Evolutionary conservation across 1,284 basidiomycete species (phyloP), one percentile per base, ranked within the genome.

Genomic region (Sphaerobolus stellatus): DNA sequence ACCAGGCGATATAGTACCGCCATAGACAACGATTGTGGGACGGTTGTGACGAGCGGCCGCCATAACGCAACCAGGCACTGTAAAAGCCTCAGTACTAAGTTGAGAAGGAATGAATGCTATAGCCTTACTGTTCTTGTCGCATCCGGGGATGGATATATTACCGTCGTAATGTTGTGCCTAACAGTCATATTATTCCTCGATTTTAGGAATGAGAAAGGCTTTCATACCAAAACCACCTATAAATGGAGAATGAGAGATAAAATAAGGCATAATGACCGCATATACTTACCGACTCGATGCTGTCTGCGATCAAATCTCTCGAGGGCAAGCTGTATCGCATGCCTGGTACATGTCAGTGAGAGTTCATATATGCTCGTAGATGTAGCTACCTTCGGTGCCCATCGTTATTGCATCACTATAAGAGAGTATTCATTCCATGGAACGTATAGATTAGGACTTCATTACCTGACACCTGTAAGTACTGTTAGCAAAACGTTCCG

Each of bases 291-390:
- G 90, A 84, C 75, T 95, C 92, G 57, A 95, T 88, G 30, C 89
- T 91, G 66, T 95, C 93, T 20, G 92, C 93, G 61, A 96, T 96
- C 51, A 96, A 69, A 67, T 96, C 93, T 54, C 94, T 84, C 71
- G 84, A 90, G 20, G 93, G 93, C 25, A 96, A 76, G 45, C 90
- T 93, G 66, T 90, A 90, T 62, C 85, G 77, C 88, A 90, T 90
- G 58, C 88, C 88, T 90, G 49, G 25, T 36, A 33, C 20, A 20
- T 41, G 24, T 48, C 31, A 20, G 33, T 34, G 49, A 45, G 27
- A 20, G 11, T 18, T 54, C 28, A 33, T 34, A 48, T 41, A 51
- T n/a, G 50, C 13, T 16, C 22, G 18, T 25, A 14, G 57, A 29
- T 40, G 8, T 53, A 61, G 75, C 64, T 72, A 84, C 89, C 89